phyloP scores from a whole-genome alignment of 805 yeast genomes.

The Candida jianshihensis region DNA sequence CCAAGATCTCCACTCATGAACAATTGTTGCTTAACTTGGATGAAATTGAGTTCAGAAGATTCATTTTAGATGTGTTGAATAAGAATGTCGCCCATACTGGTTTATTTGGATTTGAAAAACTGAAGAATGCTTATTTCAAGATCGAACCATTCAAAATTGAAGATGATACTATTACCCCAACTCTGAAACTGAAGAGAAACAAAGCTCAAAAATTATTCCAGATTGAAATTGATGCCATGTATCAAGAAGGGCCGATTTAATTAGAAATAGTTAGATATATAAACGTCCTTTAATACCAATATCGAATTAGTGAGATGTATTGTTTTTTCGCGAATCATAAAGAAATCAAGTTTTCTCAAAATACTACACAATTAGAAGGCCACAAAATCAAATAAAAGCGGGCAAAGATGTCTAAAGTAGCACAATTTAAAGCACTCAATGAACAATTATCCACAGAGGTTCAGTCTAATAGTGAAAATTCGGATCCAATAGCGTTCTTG shows the following conservation, averaged over 20 bases:
- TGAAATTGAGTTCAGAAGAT: constrained; percentile 29
- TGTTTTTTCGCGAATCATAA: too few relatives aligned
- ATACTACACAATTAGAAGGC: too few relatives aligned
- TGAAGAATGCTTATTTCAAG: constrained; percentile 39
- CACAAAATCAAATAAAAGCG: too few relatives aligned
- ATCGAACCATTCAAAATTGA: constrained; percentile 49
- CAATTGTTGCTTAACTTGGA: constrained; percentile 15
- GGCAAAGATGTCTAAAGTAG: too few relatives aligned
- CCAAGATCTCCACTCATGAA: constrained; percentile 16
- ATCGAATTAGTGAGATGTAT: too few relatives aligned
- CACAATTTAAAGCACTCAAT: too few relatives aligned
- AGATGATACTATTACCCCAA: constrained; percentile 52
- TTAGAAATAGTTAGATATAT: too few relatives aligned
- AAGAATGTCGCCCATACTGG: constrained; percentile 25
- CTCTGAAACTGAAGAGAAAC: constrained; percentile 44
- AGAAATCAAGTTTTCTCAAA: too few relatives aligned
- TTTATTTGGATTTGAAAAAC: constrained; percentile 43
- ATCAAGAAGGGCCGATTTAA: constrained; percentile 31
- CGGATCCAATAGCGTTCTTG: constrained; percentile 6
- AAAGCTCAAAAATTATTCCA: constrained; percentile 43
- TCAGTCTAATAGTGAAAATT: neutral
- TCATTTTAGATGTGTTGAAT: constrained; percentile 33
- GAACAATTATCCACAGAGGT: too few relatives aligned
- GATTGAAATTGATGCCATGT: constrained; percentile 35
- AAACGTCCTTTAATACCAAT: too few relatives aligned